Percentiles rank a stretch among this genome's conserved stretches.
phyloP scores from a whole-genome alignment of 2,329 filamentous ascomycete genomes.

The Orbilia blumenaviensis region DNA sequence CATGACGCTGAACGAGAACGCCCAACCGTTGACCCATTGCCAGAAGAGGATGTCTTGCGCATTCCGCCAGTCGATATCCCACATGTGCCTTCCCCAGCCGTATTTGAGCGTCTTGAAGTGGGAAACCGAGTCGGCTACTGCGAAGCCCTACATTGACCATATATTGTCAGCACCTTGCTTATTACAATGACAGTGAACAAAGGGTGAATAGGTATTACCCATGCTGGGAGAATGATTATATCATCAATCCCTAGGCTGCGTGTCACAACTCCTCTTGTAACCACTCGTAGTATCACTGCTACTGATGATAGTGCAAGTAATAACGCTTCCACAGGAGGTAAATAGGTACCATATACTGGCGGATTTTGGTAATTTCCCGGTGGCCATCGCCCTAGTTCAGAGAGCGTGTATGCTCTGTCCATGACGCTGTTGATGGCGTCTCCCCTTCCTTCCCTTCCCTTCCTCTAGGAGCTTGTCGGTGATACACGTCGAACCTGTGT shows the following conservation, averaged over 20 bases:
- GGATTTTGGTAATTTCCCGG: slow-evolving; percentile 43
- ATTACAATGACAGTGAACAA: not conserved
- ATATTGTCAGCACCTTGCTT: not conserved
- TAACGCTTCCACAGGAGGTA: slow-evolving; percentile 28
- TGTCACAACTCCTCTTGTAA: slow-evolving; percentile 35
- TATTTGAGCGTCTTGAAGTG: slow-evolving; percentile 43
- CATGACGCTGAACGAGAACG: slow-evolving; percentile 49
- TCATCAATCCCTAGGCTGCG: slow-evolving; percentile 42
- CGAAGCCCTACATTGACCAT: slow-evolving; percentile 23
- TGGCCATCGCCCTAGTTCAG: slow-evolving; percentile 43
- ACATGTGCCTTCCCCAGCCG: slow-evolving; percentile 51
- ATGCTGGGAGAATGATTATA: slow-evolving; percentile 42
- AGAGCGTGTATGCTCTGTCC: slow-evolving; percentile 44
- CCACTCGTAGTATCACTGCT: slow-evolving; percentile 34
- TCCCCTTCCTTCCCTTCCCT: slow-evolving; percentile 6
- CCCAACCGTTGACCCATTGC: slow-evolving; percentile 52
- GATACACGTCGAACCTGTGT: not conserved
- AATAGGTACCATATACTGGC: slow-evolving; percentile 38
- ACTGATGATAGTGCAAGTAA: slow-evolving; percentile 30
- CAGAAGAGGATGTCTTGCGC: slow-evolving; percentile 35
- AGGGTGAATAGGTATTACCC: slow-evolving; percentile 22
- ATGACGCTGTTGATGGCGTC: slow-evolving; percentile 15
- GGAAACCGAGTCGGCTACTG: slow-evolving; percentile 30
- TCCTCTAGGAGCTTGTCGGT: slow-evolving; percentile 7
- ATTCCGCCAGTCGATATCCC: slow-evolving; percentile 47